These are phyloP conservation scores for Alternaria alternata DNA, from an alignment of 2,329 filamentous ascomycete species.

Conservation along the genomic window DNA sequence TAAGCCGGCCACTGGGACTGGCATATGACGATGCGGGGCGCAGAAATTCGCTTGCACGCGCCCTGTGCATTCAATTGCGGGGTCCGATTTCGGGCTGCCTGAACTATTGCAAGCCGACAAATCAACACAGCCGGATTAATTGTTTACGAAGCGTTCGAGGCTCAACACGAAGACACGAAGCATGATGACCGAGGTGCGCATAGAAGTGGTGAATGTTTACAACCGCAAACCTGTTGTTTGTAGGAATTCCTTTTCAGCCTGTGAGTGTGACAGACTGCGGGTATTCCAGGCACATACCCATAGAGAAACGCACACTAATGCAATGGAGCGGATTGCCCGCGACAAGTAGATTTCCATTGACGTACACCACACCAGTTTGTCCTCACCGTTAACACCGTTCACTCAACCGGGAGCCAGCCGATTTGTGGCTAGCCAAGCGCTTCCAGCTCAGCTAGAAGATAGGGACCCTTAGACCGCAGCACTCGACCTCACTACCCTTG, in stretches of 20 bases:
- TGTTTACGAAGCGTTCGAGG: not conserved
- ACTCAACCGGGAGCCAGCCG: slow-evolving; percentile 12
- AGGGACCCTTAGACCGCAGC: slow-evolving; percentile 73
- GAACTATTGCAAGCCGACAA: not conserved
- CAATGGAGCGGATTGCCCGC: slow-evolving; percentile 1
- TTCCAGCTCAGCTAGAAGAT: slow-evolving; percentile 28
- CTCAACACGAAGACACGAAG: not conserved
- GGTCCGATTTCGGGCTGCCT: slow-evolving; percentile 23
- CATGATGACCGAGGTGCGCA: slow-evolving; percentile 4
- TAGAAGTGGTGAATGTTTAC: not conserved
- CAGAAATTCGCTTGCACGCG: slow-evolving; percentile 21
- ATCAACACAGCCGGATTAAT: slow-evolving; percentile 1
- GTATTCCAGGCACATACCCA: slow-evolving; percentile 15
- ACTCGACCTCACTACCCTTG: slow-evolving; percentile 73
- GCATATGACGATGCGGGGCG: slow-evolving; percentile 30
- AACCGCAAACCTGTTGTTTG: not conserved
- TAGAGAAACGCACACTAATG: slow-evolving; percentile 6
- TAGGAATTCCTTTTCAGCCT: not conserved
- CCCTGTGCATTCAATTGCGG: slow-evolving; percentile 16
- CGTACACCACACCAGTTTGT: slow-evolving; percentile 3
- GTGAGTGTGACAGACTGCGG: slow-evolving; percentile 9
- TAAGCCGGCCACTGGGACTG: slow-evolving; percentile 8
- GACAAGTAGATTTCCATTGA: slow-evolving; percentile 4
- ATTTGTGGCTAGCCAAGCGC: slow-evolving; percentile 6
- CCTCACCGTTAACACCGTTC: not conserved